These are phyloP conservation scores for Suillus placidus DNA, from an alignment of 768 basidiomycete genomes.

Conservation along the genomic window DNA sequence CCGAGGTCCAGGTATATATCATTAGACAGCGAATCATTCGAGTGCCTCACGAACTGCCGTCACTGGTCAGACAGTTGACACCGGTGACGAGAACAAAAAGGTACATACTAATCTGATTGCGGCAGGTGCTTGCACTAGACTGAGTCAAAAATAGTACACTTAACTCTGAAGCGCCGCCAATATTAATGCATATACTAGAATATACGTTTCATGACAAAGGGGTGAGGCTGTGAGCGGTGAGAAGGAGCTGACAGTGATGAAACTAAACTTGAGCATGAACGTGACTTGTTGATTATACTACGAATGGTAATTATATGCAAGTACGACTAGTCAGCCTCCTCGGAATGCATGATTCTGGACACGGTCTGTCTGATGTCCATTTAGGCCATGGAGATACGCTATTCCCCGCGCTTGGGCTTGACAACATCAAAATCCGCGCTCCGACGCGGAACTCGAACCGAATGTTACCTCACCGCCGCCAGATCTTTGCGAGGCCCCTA, in stretches of 20 bases:
- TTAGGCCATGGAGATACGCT: constrained; percentile 14
- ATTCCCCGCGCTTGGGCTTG: constrained; percentile 5
- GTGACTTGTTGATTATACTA: constrained; percentile 5
- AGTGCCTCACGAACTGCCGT: not conserved
- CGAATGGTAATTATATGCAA: constrained; percentile 2
- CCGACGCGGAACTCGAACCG: constrained; percentile 7
- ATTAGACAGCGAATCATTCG: not conserved
- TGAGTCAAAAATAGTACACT: constrained; percentile 4
- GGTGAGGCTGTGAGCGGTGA: not conserved
- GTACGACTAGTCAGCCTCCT: constrained; percentile 1
- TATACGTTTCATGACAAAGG: constrained; percentile 9
- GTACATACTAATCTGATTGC: not conserved
- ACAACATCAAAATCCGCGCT: constrained; percentile 2
- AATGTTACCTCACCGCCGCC: constrained; percentile 2
- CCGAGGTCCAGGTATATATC: not conserved
- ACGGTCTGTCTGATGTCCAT: constrained; percentile 4
- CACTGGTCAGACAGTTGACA: not conserved
- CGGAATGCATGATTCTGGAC: constrained; percentile 15
- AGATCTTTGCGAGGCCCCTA: constrained; percentile 15
- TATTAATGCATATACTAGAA: not conserved
- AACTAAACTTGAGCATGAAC: constrained; percentile 3
- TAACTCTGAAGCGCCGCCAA: not conserved
- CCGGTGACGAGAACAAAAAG: not conserved
- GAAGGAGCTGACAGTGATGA: not conserved
- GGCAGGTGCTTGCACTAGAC: not conserved